phyloP scores from a whole-genome alignment of 768 basidiomycete genomes.

The Naganishia vishniacii region DNA sequence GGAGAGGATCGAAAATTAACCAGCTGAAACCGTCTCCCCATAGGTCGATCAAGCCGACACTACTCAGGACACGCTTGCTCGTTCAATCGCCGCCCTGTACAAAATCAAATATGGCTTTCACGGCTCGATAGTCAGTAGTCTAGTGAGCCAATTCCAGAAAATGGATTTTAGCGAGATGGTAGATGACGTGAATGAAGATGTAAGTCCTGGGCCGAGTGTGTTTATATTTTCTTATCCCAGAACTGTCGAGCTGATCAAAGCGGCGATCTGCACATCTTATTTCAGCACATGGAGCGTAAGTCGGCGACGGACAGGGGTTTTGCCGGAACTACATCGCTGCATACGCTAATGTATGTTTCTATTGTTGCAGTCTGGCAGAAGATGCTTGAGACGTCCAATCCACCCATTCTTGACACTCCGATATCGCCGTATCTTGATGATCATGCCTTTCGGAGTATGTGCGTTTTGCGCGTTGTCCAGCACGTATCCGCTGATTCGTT shows the following conservation, averaged over 20 bases:
- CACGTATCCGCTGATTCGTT: background rate
- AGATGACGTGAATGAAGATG: constrained; percentile 47
- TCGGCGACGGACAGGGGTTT: background rate
- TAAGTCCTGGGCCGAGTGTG: constrained; percentile 25
- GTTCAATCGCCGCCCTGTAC: constrained; percentile 39
- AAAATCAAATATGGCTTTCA: constrained; percentile 46
- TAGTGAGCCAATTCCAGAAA: constrained; percentile 46
- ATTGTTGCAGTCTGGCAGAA: constrained; percentile 41
- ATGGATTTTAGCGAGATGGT: constrained; percentile 44
- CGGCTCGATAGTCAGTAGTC: constrained; percentile 33
- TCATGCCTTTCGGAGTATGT: constrained; percentile 44
- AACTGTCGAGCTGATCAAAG: background rate
- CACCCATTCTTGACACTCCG: constrained; percentile 38
- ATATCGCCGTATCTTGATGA: constrained; percentile 44
- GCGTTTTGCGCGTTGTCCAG: background rate
- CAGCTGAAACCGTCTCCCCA: no score
- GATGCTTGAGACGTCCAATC: constrained; percentile 41
- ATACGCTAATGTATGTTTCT: background rate
- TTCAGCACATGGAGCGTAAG: constrained; percentile 27
- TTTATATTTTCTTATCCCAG: background rate
- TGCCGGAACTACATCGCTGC: background rate
- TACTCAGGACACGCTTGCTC: constrained; percentile 42
- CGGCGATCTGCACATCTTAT: background rate
- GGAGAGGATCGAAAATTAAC: no score
- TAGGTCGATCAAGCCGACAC: constrained; percentile 40